Evolutionary conservation across 495 filamentous ascomycete species (phyloP).

Genomic region (Penicillium chermesinum): DNA sequence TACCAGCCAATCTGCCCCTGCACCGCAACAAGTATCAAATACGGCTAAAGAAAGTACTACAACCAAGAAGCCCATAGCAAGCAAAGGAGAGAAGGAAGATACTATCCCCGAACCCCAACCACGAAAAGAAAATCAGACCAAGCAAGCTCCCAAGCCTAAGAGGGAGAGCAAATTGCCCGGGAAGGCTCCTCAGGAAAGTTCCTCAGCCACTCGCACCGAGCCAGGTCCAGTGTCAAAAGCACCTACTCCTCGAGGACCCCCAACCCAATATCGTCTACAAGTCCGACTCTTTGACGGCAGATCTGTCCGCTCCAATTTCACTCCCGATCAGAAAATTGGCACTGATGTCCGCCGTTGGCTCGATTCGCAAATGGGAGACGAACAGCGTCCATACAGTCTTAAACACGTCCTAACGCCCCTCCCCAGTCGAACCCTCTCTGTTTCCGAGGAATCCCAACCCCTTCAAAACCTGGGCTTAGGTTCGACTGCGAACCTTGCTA

Average conservation of each 20-base stretch:
- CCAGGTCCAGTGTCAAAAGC: slow-evolving; percentile 7
- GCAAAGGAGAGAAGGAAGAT: not conserved
- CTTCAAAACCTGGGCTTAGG: slow-evolving; percentile 63
- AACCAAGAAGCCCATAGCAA: not conserved
- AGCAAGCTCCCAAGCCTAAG: slow-evolving; percentile 6
- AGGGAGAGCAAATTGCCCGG: slow-evolving; percentile 12
- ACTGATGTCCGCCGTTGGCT: slow-evolving; percentile 73
- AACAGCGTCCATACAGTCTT: slow-evolving; percentile 67
- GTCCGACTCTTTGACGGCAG: slow-evolving; percentile 81
- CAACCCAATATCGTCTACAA: slow-evolving; percentile 58
- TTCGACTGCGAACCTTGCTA: slow-evolving; percentile 76
- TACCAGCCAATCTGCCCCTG: not conserved
- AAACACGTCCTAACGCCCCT: slow-evolving; percentile 76
- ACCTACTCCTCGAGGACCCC: slow-evolving; percentile 19
- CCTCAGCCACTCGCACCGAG: slow-evolving; percentile 4
- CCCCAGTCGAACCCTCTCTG: slow-evolving; percentile 66
- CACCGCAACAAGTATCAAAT: not conserved
- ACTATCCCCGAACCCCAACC: not conserved
- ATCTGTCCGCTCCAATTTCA: slow-evolving; percentile 68
- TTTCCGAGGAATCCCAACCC: slow-evolving; percentile 64
- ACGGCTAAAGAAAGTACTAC: not conserved
- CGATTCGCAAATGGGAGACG: slow-evolving; percentile 46
- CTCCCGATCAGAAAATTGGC: slow-evolving; percentile 56
- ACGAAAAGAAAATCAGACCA: not conserved
- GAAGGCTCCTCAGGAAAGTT: not conserved